Evolutionary conservation across 306 rosid genomes (phyloP).

Genomic region (Calophaca sinica): DNA sequence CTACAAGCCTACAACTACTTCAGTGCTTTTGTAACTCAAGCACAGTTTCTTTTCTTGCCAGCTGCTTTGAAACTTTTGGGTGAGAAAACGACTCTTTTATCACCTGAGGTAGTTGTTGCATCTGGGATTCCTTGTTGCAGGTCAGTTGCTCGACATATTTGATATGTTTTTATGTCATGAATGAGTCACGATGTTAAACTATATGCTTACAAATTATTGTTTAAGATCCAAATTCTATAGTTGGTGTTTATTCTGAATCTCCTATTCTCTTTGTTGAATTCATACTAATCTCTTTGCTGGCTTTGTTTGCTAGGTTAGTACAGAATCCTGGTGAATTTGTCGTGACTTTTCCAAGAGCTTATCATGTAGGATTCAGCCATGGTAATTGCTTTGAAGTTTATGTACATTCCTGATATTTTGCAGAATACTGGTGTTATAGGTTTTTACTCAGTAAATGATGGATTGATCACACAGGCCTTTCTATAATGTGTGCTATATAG

Average conservation of each 20-base stretch:
- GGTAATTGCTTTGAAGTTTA: slow-evolving; percentile 72
- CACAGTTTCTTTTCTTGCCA: slow-evolving; percentile 73
- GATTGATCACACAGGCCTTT: slow-evolving; percentile 27
- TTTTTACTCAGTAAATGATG: slow-evolving; percentile 20
- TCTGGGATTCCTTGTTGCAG: slow-evolving; percentile 96
- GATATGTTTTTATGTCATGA: slow-evolving; percentile 31
- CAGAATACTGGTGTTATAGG: slow-evolving; percentile 25
- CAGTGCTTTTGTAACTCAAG: slow-evolving; percentile 58
- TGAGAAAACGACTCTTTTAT: slow-evolving; percentile 88
- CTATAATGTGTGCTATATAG: slow-evolving; percentile 32
- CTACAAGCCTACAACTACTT: slow-evolving; percentile 41
- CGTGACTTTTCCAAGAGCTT: slow-evolving; percentile 98
- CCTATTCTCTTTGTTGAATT: slow-evolving; percentile 43
- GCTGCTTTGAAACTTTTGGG: slow-evolving; percentile 96
- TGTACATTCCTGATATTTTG: slow-evolving; percentile 32
- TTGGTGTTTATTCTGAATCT: slow-evolving; percentile 32
- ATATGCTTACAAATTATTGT: slow-evolving; percentile 15
- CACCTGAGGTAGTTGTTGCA: slow-evolving; percentile 83
- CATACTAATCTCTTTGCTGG: slow-evolving; percentile 49
- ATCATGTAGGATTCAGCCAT: slow-evolving; percentile 99
- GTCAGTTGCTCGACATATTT: slow-evolving; percentile 59
- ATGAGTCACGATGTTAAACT: slow-evolving; percentile 8
- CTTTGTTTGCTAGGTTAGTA: slow-evolving; percentile 76
- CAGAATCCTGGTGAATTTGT: slow-evolving; percentile 99
- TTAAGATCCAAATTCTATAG: slow-evolving; percentile 35